Percentiles rank a stretch among this genome's conserved stretches.
phyloP scores from a whole-genome alignment of 176 grass and related monocot species.

The Panicum miliaceum region DNA sequence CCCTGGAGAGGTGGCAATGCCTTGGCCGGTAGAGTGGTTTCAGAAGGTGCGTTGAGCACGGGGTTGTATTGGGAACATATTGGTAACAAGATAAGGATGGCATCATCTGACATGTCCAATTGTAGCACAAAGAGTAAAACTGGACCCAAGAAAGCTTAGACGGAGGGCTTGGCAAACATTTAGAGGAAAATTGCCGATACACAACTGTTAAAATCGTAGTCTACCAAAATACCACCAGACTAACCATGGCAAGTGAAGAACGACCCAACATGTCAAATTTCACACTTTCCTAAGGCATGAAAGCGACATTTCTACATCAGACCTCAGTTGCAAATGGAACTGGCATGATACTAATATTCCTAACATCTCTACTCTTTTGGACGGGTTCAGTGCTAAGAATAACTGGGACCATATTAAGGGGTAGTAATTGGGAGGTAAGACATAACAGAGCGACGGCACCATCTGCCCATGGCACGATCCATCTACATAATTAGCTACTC shows the following conservation, averaged over 20 bases:
- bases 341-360: neutral
- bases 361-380: neutral
- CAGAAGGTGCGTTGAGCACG: too few species aligned
- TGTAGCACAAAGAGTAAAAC: neutral
- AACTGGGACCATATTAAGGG: neutral
- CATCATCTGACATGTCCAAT: too few species aligned
- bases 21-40: too few species aligned
- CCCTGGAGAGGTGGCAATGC: too few species aligned
- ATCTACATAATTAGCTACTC: neutral
- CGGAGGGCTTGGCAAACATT: too few species aligned
- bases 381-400: neutral
- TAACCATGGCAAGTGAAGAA: neutral
- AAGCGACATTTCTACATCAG: neutral
- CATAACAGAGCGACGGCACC: too few species aligned
- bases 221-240: neutral
- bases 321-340: neutral
- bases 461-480: too few species aligned
- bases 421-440: neutral
- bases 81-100: too few species aligned
- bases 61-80: too few species aligned
- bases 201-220: too few species aligned
- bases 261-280: neutral
- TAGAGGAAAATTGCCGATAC: too few species aligned
- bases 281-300: neutral
- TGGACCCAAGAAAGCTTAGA: neutral